phyloP scores from a whole-genome alignment of 2,329 filamentous ascomycete genomes.

The Nemania diffusa region DNA sequence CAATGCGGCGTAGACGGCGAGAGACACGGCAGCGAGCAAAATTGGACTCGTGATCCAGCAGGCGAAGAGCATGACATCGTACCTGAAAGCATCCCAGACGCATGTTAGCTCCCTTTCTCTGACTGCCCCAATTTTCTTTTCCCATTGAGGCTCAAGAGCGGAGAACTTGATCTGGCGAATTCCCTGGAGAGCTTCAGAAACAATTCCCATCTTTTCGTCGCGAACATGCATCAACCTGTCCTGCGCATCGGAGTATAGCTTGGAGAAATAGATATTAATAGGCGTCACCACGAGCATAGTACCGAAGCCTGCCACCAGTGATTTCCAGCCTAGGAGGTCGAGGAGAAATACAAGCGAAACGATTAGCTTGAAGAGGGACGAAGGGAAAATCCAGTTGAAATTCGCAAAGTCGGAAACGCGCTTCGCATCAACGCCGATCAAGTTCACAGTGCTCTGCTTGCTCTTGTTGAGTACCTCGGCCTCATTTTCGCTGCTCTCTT shows the following conservation, averaged over 20 bases:
- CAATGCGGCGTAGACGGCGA: constrained; percentile 73
- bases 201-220: constrained; percentile 78
- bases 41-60: constrained; percentile 81
- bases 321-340: constrained; percentile 77
- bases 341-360: constrained; percentile 74
- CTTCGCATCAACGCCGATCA: constrained; percentile 79
- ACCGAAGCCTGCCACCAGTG: constrained; percentile 72
- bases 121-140: constrained; percentile 72
- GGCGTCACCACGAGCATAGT: constrained; percentile 73
- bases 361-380: constrained; percentile 69
- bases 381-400: constrained; percentile 73
- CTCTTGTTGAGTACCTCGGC: constrained; percentile 57
- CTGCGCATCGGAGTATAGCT: constrained; percentile 71
- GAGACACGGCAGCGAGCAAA: constrained; percentile 75
- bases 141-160: constrained; percentile 79
- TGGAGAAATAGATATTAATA: constrained; percentile 74
- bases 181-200: constrained; percentile 80
- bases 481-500: constrained; percentile 60
- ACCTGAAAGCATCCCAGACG: constrained; percentile 73
- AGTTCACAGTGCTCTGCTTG: constrained; percentile 79
- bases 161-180: constrained; percentile 89
- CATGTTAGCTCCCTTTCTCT: constrained; percentile 73
- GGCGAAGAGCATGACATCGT: constrained; percentile 69
- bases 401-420: constrained; percentile 75
- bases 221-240: constrained; percentile 78